Percentiles rank a stretch among this genome's conserved stretches.
phyloP scores from a whole-genome alignment of 306 rosid genomes.

The Trichosanthes cucumerina region DNA sequence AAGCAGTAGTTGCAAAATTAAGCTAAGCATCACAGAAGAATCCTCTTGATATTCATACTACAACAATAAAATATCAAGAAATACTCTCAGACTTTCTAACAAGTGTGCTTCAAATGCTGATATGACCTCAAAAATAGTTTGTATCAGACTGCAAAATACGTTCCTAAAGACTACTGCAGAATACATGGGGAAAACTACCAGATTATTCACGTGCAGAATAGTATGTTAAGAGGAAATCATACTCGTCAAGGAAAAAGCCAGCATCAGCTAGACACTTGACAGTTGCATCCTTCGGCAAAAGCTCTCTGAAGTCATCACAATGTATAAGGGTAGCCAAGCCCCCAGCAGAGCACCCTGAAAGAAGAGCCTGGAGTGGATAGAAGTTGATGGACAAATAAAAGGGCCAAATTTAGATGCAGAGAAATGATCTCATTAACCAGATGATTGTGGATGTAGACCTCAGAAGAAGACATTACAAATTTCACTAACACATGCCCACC shows the following conservation, averaged over 20 bases:
- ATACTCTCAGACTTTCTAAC: neutral
- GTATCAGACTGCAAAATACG: neutral
- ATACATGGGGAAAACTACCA: neutral
- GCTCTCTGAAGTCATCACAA: conserved; percentile 60
- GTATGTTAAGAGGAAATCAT: conserved; percentile 32
- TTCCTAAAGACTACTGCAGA: neutral
- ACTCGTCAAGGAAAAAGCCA: conserved; percentile 96
- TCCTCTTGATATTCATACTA: neutral
- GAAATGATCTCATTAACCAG: neutral
- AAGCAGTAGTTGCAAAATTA: neutral
- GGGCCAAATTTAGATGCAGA: conserved; percentile 8
- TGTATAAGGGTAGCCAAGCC: conserved; percentile 93
- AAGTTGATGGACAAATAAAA: neutral
- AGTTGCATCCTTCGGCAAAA: conserved; percentile 43
- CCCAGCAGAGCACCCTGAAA: conserved; percentile 98
- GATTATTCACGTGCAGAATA: conserved; percentile 5
- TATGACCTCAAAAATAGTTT: neutral
- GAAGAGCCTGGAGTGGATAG: conserved; percentile 58
- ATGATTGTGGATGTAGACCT: conserved; percentile 3
- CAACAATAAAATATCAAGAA: neutral
- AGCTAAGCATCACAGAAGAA: conserved; percentile 4
- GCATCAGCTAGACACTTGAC: conserved; percentile 94
- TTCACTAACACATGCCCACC: conserved; percentile 28
- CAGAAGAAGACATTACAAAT: neutral
- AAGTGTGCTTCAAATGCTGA: neutral